phyloP scores from a whole-genome alignment of 2,329 filamentous ascomycete species.

The Elsinoe ampelina region DNA sequence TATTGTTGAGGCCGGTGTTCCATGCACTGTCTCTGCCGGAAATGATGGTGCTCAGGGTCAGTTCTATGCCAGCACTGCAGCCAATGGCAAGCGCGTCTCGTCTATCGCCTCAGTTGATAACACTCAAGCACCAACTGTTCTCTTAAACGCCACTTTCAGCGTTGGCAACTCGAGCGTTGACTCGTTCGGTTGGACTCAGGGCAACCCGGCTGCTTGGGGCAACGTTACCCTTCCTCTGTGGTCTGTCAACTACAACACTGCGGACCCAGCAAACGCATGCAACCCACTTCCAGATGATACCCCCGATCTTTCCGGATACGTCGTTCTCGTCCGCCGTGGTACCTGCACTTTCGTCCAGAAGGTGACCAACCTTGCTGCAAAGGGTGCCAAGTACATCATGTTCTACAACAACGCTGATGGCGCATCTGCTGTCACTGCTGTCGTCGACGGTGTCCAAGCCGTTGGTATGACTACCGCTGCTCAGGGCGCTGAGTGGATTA shows the following conservation, averaged over 20 bases:
- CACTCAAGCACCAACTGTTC: constrained; percentile 25
- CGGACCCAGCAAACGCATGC: constrained; percentile 44
- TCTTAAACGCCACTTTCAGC: constrained; percentile 28
- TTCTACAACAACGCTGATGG: constrained; percentile 46
- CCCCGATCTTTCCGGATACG: constrained; percentile 47
- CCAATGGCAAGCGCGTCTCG: constrained; percentile 35
- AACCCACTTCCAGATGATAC: constrained; percentile 43
- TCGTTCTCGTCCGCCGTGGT: constrained; percentile 53
- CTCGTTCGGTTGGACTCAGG: constrained; percentile 30
- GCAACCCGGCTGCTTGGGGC: constrained; percentile 29
- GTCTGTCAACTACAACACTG: constrained; percentile 42
- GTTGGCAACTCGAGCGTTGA: constrained; percentile 24
- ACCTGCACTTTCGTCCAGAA: constrained; percentile 49
- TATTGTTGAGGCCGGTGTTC: constrained; percentile 39
- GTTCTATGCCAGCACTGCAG: constrained; percentile 37
- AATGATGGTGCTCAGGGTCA: constrained; percentile 43
- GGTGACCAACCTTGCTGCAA: constrained; percentile 42
- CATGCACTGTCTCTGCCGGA: constrained; percentile 44
- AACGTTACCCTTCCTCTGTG: constrained; percentile 24
- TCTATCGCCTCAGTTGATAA: constrained; percentile 39
- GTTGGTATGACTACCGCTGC: constrained; percentile 22
- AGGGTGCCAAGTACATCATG: constrained; percentile 52
- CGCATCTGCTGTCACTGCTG: constrained; percentile 17
- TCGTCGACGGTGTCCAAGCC: constrained; percentile 17
- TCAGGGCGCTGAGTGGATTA: constrained; percentile 19